Base-by-base conservation (phyloP, 352 stramenopile species). In the Phytophthora sansomeana region DNA sequence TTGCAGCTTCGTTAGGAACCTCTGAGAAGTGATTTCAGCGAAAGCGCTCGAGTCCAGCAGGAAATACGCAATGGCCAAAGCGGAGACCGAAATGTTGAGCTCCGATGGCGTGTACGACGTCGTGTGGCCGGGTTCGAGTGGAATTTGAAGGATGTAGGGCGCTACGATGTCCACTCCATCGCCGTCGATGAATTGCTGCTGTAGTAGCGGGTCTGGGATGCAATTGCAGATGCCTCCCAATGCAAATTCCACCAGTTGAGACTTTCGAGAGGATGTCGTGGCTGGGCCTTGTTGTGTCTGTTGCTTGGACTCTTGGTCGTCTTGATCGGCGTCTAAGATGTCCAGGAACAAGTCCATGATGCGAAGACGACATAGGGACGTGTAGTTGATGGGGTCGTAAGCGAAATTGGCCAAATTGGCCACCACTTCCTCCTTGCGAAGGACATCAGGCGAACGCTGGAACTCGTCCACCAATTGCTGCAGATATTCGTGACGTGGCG, bases 341-440 rank as follows among this genome's bases (percentile, higher is more conserved):
- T 93, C 84, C 30, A 94, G 81, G 55, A 94, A 96, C 30, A 96
- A 58, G 41, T 92, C 80, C 61, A 93, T 82, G 58, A 91, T 63
- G 44, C 79, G 74, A 14, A 96, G 75, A 54, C 73, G 67, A 28
- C 52, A 28, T n/a, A 94, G 53, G 16, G 77, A 77, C 7, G 41
- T 71, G 58, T 85, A 96, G 56, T 96, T 96, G 70, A 96, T 92
- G 21, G 87, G 87, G 60, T 94, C 87, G 68, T 96, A 96, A 17
- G 81, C 80, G 39, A 96, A 96, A 38, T 96, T 96, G 63, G 81
- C 85, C 30, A 96, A 59, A 57, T 96, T 86, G 7, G 87, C 87
- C 35, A 91, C 67, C 33, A 93, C 80, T 74, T 94, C 85, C 56
- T 92, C 78, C 51, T 87, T 86, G 26, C 83, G 80, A 33, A 91